A percentile compares a stretch with the other conserved stretches of the same genome.
Conservation (phyloP, 2,329 filamentous ascomycete genomes). For the Aspergillus sp. region DNA sequence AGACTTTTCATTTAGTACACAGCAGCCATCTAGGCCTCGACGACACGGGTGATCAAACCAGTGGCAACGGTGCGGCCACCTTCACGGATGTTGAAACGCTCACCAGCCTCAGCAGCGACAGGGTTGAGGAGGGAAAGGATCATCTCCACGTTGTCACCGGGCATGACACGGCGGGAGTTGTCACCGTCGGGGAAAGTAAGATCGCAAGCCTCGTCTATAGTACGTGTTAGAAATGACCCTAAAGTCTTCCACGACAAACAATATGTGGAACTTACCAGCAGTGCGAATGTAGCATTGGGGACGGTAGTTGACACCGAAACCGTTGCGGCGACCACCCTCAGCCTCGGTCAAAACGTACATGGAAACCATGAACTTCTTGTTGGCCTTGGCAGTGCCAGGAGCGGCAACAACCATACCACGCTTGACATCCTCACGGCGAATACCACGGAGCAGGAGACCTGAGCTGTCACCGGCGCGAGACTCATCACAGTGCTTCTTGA, state of each 20-base stretch:
- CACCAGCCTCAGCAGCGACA: conserved; percentile 84
- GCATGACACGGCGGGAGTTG: conserved; percentile 84
- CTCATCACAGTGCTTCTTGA: conserved; percentile 99
- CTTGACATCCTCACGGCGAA: conserved; percentile 91
- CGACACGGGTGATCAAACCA: conserved; percentile 77
- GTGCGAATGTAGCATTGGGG: conserved; percentile 96
- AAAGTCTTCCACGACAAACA: conserved; percentile 24
- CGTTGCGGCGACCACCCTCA: conserved; percentile 95
- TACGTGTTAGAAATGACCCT: conserved; percentile 11
- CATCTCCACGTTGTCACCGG: conserved; percentile 99
- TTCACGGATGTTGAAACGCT: conserved; percentile 98
- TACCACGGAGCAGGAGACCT: conserved; percentile 90
- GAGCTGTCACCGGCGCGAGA: conserved; percentile 98
- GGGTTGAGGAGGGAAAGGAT: conserved; percentile 82
- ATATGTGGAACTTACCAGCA: conserved; percentile 67
- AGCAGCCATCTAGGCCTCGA: conserved; percentile 47
- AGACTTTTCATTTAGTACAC: conserved; percentile 40
- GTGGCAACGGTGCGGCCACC: conserved; percentile 89
- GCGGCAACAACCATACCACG: conserved; percentile 93
- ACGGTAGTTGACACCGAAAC: conserved; percentile 94
- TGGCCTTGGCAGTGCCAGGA: conserved; percentile 81
- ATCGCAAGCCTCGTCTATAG: conserved; percentile 67
- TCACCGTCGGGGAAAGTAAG: conserved; percentile 88
- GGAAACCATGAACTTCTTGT: conserved; percentile 90
- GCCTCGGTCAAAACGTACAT: conserved; percentile 98